phyloP scores from a whole-genome alignment of 2,329 filamentous ascomycete genomes.

The Scolecobasidium constrictum region DNA sequence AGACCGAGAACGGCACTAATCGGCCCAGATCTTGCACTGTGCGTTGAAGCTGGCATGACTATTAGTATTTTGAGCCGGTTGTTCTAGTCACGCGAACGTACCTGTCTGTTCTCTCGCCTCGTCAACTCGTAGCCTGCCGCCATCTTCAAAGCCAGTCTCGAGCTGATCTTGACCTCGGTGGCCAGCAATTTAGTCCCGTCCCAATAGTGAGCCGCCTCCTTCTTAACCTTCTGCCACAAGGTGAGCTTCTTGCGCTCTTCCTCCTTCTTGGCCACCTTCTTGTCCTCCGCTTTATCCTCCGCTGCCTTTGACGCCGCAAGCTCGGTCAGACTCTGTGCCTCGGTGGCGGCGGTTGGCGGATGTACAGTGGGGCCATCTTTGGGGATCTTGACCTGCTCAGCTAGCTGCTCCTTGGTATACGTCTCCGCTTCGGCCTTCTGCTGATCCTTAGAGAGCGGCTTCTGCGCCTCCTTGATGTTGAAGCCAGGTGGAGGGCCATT shows the following conservation, averaged over 20 bases:
- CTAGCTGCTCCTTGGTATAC: conserved; percentile 15
- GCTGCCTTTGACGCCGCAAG: conserved; percentile 50
- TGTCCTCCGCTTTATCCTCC: conserved; percentile 35
- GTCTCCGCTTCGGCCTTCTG: conserved; percentile 15
- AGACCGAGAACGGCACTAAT: conserved; percentile 90
- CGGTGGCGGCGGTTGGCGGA: conserved; percentile 36
- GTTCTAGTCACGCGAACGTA: conserved; percentile 20
- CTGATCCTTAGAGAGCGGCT: conserved; percentile 56
- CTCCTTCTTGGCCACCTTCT: conserved; percentile 49
- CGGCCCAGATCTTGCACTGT: conserved; percentile 91
- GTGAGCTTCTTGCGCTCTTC: conserved; percentile 79
- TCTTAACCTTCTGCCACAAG: conserved; percentile 84
- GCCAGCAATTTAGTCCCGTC: conserved; percentile 93
- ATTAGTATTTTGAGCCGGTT: not conserved
- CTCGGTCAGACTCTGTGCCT: conserved; percentile 46
- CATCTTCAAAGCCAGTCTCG: conserved; percentile 89
- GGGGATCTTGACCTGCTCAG: conserved; percentile 19
- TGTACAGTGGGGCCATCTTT: conserved; percentile 29
- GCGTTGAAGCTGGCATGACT: conserved; percentile 54
- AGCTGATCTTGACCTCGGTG: conserved; percentile 87
- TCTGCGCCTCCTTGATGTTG: conserved; percentile 81
- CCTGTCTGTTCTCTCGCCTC: conserved; percentile 81
- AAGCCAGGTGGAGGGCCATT: conserved; percentile 70
- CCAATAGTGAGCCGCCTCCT: conserved; percentile 91
- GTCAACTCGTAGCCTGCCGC: conserved; percentile 94